Evolutionary conservation across 2,329 filamentous ascomycete species (phyloP), one percentile per base, ranked within the genome.

Genomic region (Aspergillus brasiliensis): DNA sequence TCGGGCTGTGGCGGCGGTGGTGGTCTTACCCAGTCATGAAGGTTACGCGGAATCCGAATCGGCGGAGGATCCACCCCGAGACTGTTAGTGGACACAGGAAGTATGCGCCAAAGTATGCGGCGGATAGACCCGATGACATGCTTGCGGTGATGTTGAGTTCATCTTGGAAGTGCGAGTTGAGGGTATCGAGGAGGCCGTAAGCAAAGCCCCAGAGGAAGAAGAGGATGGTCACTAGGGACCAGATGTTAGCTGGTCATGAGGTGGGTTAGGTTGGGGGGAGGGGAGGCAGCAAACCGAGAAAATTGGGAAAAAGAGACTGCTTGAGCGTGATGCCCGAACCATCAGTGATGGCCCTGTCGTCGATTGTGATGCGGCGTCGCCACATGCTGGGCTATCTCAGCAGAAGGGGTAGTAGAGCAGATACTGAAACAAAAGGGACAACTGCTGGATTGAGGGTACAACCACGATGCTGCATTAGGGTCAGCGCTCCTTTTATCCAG

Each of bases 101-200:
- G 46, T 56, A 56, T 2, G 57, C 57, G 1, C 51, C 52, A 23
- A 59, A 59, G 46, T 56, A 59, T 1, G 57, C 46, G 4, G 46
- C 57, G 1, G 34, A 48, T 5, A 59, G 15, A 3, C 53, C 42
- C 0, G 40, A 56, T 15, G 19, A 25, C 37, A 19, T 56, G 25
- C 46, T 37, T 6, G 57, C 53, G 7, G 40, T 47, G 57, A 56
- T 59, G 13, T 59, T 56, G 4, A 56, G 15, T 4, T 53, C 49
- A 7, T 52, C 40, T 13, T 56, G 57, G 46, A 59, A 59, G 15
- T 59, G 52, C 7, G 57, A 59, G 37, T 51, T 59, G 8, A 59
- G 37, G 10, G 55, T 52, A 34, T 44, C 44, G 11, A 56, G 38
- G 4, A 60, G 47, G 5, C 58, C 34, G 17, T 37, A 49, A n/a